Base-by-base conservation (phyloP, 129 eudicot species). In the Lactuca sativa region DNA sequence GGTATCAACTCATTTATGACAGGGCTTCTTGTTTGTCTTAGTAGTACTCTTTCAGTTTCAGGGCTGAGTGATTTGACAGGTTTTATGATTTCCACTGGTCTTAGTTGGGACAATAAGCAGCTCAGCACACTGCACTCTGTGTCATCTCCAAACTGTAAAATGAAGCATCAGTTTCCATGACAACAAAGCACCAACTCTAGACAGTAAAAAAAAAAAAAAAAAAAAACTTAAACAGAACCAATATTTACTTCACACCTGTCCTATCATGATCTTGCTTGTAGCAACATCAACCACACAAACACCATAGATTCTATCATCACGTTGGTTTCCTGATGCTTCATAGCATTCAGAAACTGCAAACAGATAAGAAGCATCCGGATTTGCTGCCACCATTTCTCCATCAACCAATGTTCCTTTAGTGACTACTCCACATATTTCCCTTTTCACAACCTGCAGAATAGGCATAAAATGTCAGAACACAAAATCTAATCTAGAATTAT, bases 391-490 rank as follows among this genome's bases (percentile, higher is more conserved):
- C 88, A 83, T 82, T 86, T 95, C 99, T 77, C 97, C 97, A 52
- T 87, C 97, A 18, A 95, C 85, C 75, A 95, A 75, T 21, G 99
- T 95, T 74, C 99, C 99, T n/a, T n/a, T n/a, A n/a, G n/a, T n/a
- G n/a, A n/a, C n/a, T n/a, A n/a, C n/a, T n/a, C n/a, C n/a, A n/a
- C n/a, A n/a, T n/a, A n/a, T n/a, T n/a, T n/a, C n/a, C n/a, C n/a
- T 87, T 90, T 95, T 75, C 36, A 77, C 44, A 59, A 47, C 72
- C 52, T 44, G n/a, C n/a, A n/a, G n/a, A n/a, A n/a, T n/a, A n/a
- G n/a, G 37, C 1, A 67, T 51, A 52, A 80, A 55, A 37, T 64
- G 52, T 74, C 56, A 69, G 15, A 69, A 68, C 31, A 38, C 12
- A 59, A 53, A 34, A 34, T 34, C 37, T 34, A 34, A 74, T 18